Evolutionary conservation across 2,329 filamentous ascomycete genomes (phyloP).

Genomic region (Claviceps quebecensis): DNA sequence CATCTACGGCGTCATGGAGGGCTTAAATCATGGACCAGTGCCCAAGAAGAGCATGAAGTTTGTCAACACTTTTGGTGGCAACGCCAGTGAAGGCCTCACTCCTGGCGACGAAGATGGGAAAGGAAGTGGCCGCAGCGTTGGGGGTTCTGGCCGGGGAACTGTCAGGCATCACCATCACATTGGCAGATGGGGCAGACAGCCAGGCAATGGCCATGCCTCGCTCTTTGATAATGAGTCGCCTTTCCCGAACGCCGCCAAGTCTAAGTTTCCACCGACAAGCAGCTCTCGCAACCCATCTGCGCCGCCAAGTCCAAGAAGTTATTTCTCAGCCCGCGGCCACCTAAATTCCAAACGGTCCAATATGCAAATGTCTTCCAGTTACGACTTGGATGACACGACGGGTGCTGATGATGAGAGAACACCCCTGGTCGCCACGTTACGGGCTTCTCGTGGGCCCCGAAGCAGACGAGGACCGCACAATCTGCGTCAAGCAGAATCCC

Average conservation of each 20-base stretch:
- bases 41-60: conserved; percentile 93
- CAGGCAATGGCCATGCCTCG: conserved; percentile 52
- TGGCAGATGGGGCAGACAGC: conserved; percentile 60
- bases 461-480: conserved; percentile 41
- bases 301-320: conserved; percentile 54
- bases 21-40: conserved; percentile 25
- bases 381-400: conserved; percentile 68
- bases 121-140: conserved; percentile 45
- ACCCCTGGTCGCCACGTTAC: conserved; percentile 53
- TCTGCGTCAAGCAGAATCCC: conserved; percentile 58
- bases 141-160: conserved; percentile 50
- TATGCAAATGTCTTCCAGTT: conserved; percentile 46
- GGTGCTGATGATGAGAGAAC: conserved; percentile 79
- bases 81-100: conserved; percentile 33
- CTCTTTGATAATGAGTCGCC: conserved; percentile 67
- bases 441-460: conserved; percentile 43
- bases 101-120: conserved; percentile 54
- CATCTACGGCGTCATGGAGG: conserved; percentile 55
- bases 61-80: conserved; percentile 60
- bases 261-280: conserved; percentile 37
- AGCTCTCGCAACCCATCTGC: conserved; percentile 47
- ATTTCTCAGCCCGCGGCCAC: conserved; percentile 22
- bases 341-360: conserved; percentile 35
- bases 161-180: conserved; percentile 61
- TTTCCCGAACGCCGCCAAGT: conserved; percentile 51